A percentile compares a stretch with the other conserved stretches of the same genome.
These are phyloP conservation scores for Medakamo hakoo DNA, from an alignment of 139 green algal genomes.

Conservation along the genomic window DNA sequence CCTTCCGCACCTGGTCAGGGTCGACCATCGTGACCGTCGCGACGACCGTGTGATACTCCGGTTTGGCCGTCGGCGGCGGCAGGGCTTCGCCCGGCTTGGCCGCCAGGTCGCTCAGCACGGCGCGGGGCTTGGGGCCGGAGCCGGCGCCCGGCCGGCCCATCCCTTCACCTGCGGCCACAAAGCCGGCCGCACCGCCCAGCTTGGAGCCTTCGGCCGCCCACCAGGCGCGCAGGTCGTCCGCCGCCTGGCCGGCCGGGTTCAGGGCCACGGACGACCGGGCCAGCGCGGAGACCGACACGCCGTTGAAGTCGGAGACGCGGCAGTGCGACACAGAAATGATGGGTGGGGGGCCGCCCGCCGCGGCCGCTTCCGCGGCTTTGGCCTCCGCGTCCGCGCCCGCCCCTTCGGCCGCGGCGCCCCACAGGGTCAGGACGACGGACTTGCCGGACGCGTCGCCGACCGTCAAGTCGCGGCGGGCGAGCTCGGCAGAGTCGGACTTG, in stretches of 20 bases:
- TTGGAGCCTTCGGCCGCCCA: conserved; percentile 28
- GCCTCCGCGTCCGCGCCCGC: conserved; percentile 16
- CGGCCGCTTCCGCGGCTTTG: background rate
- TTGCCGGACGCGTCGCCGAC: conserved; percentile 38
- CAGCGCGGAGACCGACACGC: conserved; percentile 43
- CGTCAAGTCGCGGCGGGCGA: conserved; percentile 50
- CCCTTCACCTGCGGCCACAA: conserved; percentile 35
- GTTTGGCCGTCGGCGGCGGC: conserved; percentile 32
- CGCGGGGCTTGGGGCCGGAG: background rate
- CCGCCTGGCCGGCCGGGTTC: conserved; percentile 26
- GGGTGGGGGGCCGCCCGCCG: background rate
- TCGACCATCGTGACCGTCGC: background rate
- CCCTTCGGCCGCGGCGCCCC: conserved; percentile 29
- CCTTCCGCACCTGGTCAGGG: background rate
- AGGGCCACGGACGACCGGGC: conserved; percentile 22
- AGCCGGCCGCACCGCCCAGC: conserved; percentile 12
- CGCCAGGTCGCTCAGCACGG: background rate
- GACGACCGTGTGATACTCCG: conserved; percentile 24
- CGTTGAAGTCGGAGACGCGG: conserved; percentile 49
- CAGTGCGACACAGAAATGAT: conserved; percentile 28
- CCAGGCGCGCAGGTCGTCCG: conserved; percentile 34
- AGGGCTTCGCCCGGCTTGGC: conserved; percentile 4
- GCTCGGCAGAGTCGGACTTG: conserved; percentile 58
- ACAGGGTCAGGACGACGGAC: conserved; percentile 54
- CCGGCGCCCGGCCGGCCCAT: conserved; percentile 13